A percentile compares a stretch with the other conserved stretches of the same genome.
Evolutionary conservation across 176 grass and related monocot genomes (phyloP).

Genomic region (Cenchrus americanus): DNA sequence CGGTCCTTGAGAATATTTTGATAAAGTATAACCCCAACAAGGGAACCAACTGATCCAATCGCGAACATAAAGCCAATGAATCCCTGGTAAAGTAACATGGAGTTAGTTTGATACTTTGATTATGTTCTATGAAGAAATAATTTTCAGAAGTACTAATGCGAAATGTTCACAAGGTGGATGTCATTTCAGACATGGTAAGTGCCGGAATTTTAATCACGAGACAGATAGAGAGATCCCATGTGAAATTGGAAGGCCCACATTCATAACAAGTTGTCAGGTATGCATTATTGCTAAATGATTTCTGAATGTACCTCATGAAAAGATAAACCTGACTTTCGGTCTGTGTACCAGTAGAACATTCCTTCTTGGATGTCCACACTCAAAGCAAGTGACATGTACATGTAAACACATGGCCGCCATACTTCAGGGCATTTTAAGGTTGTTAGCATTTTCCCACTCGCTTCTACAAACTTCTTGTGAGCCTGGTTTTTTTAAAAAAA

Average conservation of each 20-base stretch:
- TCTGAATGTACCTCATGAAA: conserved; percentile 69
- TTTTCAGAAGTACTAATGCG: background rate
- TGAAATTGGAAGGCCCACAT: background rate
- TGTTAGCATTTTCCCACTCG: conserved; percentile 66
- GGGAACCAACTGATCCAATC: conserved; percentile 71
- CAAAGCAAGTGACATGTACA: conserved; percentile 76
- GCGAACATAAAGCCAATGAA: conserved; percentile 86
- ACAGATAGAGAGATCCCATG: background rate
- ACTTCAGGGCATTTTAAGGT: conserved; percentile 78
- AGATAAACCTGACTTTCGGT: conserved; percentile 64
- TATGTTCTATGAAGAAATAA: background rate
- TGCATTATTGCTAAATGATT: background rate
- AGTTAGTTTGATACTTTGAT: conserved; percentile 26
- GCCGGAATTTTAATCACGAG: conserved; percentile 4
- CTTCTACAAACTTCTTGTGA: conserved; percentile 70
- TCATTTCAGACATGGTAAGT: background rate
- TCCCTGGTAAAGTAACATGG: conserved; percentile 53
- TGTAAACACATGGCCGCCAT: conserved; percentile 88
- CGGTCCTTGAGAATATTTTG: conserved; percentile 73
- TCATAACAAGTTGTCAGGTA: background rate
- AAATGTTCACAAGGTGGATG: conserved; percentile 26
- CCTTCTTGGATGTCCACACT: conserved; percentile 94
- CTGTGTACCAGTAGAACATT: conserved; percentile 96
- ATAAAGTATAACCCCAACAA: conserved; percentile 79
- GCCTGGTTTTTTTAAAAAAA: conserved; percentile 51